Base-by-base conservation (phyloP, 2,329 filamentous ascomycete genomes). In the Pseudogymnoascus sp. region DNA sequence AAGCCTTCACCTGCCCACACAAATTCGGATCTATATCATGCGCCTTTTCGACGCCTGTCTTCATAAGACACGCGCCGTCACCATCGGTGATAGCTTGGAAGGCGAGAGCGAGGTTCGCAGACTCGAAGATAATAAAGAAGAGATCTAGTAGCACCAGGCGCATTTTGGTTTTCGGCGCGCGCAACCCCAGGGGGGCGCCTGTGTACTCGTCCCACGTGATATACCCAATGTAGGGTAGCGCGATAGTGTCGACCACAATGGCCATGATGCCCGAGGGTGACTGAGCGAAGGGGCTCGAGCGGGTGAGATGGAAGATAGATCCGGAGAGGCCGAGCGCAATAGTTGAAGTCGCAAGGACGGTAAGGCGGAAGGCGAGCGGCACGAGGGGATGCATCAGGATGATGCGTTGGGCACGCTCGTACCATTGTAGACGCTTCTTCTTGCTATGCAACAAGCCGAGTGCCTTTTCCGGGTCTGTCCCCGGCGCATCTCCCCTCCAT, bases 191-290 rank as follows among this genome's bases (percentile, higher is more conserved):
- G 21, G 95, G 94, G 72, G 95, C 95, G 31, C 91, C 90, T 4
- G 90, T 94, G 76, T 97, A 97, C 76, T 99, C 94, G 72, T 99
- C 94, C 77, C 87, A 96, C 25, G 92, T 95, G 77, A 97, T 94
- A 76, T 96, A 97, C 58, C 89, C 78, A 61, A 95, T 88, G 75
- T 97, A 99, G 2, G 93, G 85, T 63, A 97, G 82, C 2, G 94
- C 93, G 12, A 97, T 82, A 5, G 88, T 86, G 74, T 97, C 93
- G 39, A 99, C 89, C 36, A 90, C 84, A 61, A 97, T 87, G 31
- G 93, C 93, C 77, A 97, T 92, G 63, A 92, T 83, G 6, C 91
- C 89, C 60, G 94, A 95, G 39, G 88, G 85, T 31, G 83, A 85
- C 72, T 90, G 86, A 1, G 79, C 75, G 31, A 77, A 73, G 71